Evolutionary conservation across 495 filamentous ascomycete genomes (phyloP), one percentile per base, ranked within the genome.

Genomic region (Elasticomyces elasticus): DNA sequence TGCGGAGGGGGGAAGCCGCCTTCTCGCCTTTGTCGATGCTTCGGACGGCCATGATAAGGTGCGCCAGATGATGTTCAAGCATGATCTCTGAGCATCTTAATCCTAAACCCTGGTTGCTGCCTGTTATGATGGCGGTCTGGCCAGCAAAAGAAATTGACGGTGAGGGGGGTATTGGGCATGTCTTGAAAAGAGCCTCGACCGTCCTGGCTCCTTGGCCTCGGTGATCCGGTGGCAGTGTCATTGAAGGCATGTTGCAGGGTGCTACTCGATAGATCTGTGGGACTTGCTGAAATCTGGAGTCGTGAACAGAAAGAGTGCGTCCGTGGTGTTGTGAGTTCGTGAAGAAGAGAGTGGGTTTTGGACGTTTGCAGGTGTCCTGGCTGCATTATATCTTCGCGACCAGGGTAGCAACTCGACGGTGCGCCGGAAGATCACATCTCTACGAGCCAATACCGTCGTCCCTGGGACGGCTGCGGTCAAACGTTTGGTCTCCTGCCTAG

Each of bases 41-140:
- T 13, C 80, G 78, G 0, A 79, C 78, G 3, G 71, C 79, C 0
- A 84, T 60, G 53, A 83, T 76, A 7, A 83, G 68, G 49, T 64
- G 68, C 0, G 68, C 63, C 4, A 80, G 70, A 0, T 66, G 64
- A 5, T 74, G 67, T 11, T 59, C 56, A 2, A 79, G 69, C 28
- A 82, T 65, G 40, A 79, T 75, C 1, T 62, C 59, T 2, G 74
- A 68, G 27, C 72, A 71, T 58, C 76, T 71, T 1, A 72, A 60
- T n/a, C 79, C 79, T 0, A 82, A 66, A 2, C 79, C 79, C 4
- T 68, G 66, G 60, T 76, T 80, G 45, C 67, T 54, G 10, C 79
- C 79, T 3, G 75, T 81, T 20, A 82, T 58, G 37, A 82, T 74
- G 22, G 71, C 67, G 0, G 68, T 73, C 52, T 78, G 26, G 44